Conservation (phyloP, 2,329 filamentous ascomycete species). For the Colletotrichum noveboracense region DNA sequence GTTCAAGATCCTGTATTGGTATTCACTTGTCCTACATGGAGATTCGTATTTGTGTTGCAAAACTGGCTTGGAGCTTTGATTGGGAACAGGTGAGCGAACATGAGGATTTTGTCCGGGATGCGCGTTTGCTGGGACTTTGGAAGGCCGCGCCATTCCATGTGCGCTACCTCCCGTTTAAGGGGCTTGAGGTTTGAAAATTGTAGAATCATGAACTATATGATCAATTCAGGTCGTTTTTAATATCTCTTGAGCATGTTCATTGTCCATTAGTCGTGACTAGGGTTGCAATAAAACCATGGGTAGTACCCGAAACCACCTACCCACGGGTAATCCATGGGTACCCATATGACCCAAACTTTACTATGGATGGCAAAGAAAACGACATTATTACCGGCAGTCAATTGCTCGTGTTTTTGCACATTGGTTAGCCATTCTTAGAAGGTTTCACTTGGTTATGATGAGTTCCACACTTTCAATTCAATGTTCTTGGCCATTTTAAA, state of each 20-base stretch:
- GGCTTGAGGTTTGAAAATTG: neutral
- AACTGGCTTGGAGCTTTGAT: neutral
- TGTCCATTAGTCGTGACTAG: neutral
- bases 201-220: neutral
- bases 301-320: too few species aligned
- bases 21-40: conserved; percentile 1
- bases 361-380: neutral
- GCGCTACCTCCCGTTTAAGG: neutral
- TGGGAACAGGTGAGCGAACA: neutral
- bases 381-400: neutral
- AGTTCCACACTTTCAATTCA: neutral
- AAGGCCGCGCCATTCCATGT: conserved; percentile 6
- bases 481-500: neutral
- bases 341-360: too few species aligned
- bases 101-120: conserved; percentile 1
- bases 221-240: rapidly evolving
- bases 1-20: neutral
- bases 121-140: neutral
- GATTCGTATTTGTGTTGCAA: neutral
- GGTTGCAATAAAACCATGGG: too few species aligned
- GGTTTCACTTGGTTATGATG: neutral
- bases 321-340: too few species aligned
- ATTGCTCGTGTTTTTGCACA: neutral
- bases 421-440: neutral
- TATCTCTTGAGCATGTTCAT: neutral